Percentiles rank a stretch among this genome's conserved stretches.
phyloP scores from a whole-genome alignment of 306 rosid genomes.

The Begonia fuchsioides region DNA sequence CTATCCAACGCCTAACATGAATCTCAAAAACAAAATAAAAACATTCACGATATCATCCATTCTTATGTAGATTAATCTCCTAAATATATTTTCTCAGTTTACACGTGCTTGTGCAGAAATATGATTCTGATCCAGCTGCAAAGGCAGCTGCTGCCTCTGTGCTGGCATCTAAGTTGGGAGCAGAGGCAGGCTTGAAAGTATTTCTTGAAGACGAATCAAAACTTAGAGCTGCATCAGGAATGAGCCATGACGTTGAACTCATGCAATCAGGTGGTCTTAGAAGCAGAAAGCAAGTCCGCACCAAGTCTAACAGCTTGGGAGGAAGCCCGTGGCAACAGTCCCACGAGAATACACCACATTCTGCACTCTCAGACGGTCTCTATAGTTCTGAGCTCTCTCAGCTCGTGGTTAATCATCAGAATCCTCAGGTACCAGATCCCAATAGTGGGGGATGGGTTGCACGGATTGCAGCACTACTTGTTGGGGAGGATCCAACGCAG shows the following conservation, averaged over 20 bases:
- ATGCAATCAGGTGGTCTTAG: constrained; percentile 69
- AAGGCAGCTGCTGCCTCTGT: constrained; percentile 99
- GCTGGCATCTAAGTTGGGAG: constrained; percentile 87
- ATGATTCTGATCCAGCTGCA: constrained; percentile 96
- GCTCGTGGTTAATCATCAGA: constrained; percentile 49
- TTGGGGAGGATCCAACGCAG: constrained; percentile 93
- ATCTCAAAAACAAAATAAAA: too few relatives aligned
- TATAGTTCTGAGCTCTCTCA: constrained; percentile 33
- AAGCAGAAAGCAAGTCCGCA: constrained; percentile 43
- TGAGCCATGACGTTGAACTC: constrained; percentile 67
- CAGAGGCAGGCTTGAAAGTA: constrained; percentile 81
- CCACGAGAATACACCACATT: constrained; percentile 32
- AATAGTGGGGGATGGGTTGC: constrained; percentile 91
- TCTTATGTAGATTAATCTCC: too few relatives aligned
- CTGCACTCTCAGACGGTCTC: constrained; percentile 23
- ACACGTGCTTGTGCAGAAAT: constrained; percentile 42
- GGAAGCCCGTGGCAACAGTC: constrained; percentile 16
- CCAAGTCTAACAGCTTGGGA: constrained; percentile 29
- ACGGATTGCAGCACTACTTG: constrained; percentile 91
- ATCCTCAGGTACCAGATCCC: constrained; percentile 45
- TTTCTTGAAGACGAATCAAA: constrained; percentile 49
- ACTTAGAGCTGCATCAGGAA: constrained; percentile 28
- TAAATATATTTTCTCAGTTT: not conserved
- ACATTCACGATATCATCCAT: too few relatives aligned
- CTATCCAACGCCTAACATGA: too few relatives aligned